Base-by-base conservation (phyloP, 441 rosid genomes). In the Aquilaria agallochum region DNA sequence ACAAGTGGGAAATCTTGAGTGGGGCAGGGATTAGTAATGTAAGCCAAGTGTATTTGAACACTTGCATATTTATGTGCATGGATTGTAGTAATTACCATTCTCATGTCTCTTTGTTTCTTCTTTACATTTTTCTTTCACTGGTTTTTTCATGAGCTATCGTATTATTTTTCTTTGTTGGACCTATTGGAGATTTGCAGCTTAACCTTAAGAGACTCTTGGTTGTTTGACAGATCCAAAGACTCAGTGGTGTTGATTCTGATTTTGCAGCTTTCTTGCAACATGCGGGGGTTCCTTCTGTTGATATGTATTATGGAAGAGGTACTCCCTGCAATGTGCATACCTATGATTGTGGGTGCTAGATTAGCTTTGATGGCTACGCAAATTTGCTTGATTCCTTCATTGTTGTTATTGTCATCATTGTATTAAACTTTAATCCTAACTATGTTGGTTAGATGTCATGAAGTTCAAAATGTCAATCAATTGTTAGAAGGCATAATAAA, bases 221-320 rank as follows among this genome's bases (percentile, higher is more conserved):
- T 70, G 66, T 59, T 54, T 53, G 77, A 74, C 81, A 94, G 98
- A 87, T 94, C 52, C 77, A 85, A 75, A 84, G 97, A 74, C 94
- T 94, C 31, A 70, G 93, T 62, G 86, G 86, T 56, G 88, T 84
- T 51, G 90, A 88, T 78, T 94, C 98, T 55, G 98, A 94, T 75
- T 94, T 89, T 72, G 88, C 89, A 50, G 85, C 97, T 27, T 94
- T 94, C 79, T 77, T 94, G 80, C 98, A 90, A 31, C 90, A 85
- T 78, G 95, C 92, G 0, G 98, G 98, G 58, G 68, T 94, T 74
- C 88, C 98, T 14, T 94, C 96, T 31, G 60, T 85, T 44, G 98
- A 94, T 78, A 74, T 90, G 55, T 94, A 88, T 69, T 94, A 83
- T 68, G 98, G 98, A 77, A 77, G 70, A 78, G 98, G 98, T 93